Percentiles rank a stretch among this genome's conserved stretches.
These are phyloP conservation scores for Flaveria robusta DNA, from an alignment of 129 eudicot species.

Conservation along the genomic window DNA sequence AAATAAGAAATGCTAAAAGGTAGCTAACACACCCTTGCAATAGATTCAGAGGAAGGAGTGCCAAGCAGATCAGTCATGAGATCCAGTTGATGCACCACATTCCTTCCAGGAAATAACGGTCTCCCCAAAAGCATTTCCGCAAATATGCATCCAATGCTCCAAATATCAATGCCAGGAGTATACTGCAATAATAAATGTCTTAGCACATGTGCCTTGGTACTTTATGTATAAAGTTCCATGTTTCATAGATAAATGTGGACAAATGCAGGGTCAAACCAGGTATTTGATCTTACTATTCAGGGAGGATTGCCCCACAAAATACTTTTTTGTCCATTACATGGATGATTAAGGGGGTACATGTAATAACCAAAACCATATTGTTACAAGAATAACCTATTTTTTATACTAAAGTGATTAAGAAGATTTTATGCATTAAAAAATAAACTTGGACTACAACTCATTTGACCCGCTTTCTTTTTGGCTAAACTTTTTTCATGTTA, in stretches of 20 bases:
- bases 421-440: neutral
- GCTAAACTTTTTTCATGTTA: neutral
- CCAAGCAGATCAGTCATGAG: conserved; percentile 91
- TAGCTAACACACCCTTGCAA: conserved; percentile 53
- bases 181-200: conserved; percentile 57
- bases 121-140: conserved; percentile 87
- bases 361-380: neutral
- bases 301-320: neutral
- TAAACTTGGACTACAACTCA: neutral
- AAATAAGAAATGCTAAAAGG: conserved; percentile 9
- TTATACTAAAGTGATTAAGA: neutral
- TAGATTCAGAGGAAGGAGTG: conserved; percentile 78
- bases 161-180: conserved; percentile 90
- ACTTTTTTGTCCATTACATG: neutral
- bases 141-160: conserved; percentile 98
- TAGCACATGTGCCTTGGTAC: neutral
- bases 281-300: neutral
- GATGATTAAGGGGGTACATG: neutral
- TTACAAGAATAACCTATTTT: neutral
- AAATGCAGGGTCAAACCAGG: neutral
- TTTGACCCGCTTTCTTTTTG: neutral
- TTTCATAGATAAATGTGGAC: neutral
- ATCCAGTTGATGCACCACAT: conserved; percentile 86
- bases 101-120: conserved; percentile 92
- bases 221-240: conserved; percentile 11